A percentile compares a stretch with the other conserved stretches of the same genome.
Evolutionary conservation across 2,329 filamentous ascomycete species (phyloP).

Genomic region (Penicillium digitatum): DNA sequence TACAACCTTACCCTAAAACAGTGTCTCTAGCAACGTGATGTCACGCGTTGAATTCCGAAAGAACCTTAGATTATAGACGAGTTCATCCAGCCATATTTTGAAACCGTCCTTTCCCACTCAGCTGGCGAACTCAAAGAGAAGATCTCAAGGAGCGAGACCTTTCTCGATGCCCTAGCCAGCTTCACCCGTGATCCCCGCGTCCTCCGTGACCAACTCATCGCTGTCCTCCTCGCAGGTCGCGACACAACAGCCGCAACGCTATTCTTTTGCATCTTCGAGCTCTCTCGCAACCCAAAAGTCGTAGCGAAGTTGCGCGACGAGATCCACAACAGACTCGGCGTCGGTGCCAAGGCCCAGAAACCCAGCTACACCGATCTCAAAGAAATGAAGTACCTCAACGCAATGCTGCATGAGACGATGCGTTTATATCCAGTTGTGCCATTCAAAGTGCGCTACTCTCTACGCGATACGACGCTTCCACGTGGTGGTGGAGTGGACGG

Average conservation of each 20-base stretch:
- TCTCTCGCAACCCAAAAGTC: constrained; percentile 65
- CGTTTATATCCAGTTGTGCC: constrained; percentile 75
- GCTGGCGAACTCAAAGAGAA: constrained; percentile 69
- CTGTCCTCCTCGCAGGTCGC: constrained; percentile 72
- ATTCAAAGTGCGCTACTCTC: constrained; percentile 70
- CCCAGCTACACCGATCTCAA: constrained; percentile 76
- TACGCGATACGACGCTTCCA: constrained; percentile 71
- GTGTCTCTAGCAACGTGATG: constrained; percentile 60
- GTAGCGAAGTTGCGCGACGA: constrained; percentile 68
- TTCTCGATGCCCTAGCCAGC: constrained; percentile 76
- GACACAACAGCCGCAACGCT: constrained; percentile 84
- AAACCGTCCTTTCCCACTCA: constrained; percentile 64
- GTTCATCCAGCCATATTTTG: constrained; percentile 75
- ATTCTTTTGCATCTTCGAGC: constrained; percentile 77
- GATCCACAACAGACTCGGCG: constrained; percentile 65
- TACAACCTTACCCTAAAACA: constrained; percentile 22
- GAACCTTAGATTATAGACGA: constrained; percentile 65
- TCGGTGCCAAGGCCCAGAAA: constrained; percentile 47
- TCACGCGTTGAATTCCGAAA: constrained; percentile 61
- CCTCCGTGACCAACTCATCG: constrained; percentile 79
- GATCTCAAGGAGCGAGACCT: constrained; percentile 69
- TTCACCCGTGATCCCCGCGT: constrained; percentile 65
- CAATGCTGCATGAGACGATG: constrained; percentile 71
- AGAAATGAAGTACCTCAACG: constrained; percentile 73
- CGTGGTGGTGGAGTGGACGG: constrained; percentile 55